Evolutionary conservation across 441 rosid species (phyloP).

Genomic region (Jatropha multifida): DNA sequence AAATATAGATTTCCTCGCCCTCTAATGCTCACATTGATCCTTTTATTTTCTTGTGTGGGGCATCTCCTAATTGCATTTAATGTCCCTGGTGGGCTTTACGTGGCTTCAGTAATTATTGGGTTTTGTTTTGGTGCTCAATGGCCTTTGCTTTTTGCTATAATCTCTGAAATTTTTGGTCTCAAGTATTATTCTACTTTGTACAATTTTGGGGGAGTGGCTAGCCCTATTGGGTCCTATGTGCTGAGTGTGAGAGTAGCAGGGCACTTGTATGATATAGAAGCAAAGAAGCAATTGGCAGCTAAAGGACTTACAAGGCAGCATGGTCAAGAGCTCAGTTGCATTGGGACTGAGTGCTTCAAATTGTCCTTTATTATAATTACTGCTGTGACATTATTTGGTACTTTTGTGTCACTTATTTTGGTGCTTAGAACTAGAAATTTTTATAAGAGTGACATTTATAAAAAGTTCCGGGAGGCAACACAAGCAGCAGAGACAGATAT

Average conservation of each 20-base stretch:
- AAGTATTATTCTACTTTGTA: slow-evolving; percentile 63
- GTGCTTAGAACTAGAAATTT: slow-evolving; percentile 70
- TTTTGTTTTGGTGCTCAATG: slow-evolving; percentile 79
- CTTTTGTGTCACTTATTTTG: slow-evolving; percentile 54
- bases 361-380: slow-evolving; percentile 68
- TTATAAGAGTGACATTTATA: slow-evolving; percentile 76
- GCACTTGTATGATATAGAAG: slow-evolving; percentile 67
- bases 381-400: slow-evolving; percentile 66
- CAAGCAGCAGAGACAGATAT: slow-evolving; percentile 47
- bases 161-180: slow-evolving; percentile 68
- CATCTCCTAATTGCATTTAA: slow-evolving; percentile 63
- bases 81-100: slow-evolving; percentile 61
- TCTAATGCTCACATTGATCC: slow-evolving; percentile 44
- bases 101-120: slow-evolving; percentile 66
- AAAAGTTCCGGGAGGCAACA: slow-evolving; percentile 60
- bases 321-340: slow-evolving; percentile 50
- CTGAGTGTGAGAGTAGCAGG: slow-evolving; percentile 61
- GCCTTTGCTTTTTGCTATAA: slow-evolving; percentile 63
- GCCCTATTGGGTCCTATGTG: slow-evolving; percentile 59
- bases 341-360: slow-evolving; percentile 59
- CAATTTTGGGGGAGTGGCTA: slow-evolving; percentile 59
- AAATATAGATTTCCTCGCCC: slow-evolving; percentile 64
- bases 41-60: slow-evolving; percentile 58
- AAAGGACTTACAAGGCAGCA: slow-evolving; percentile 23
- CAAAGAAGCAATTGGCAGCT: slow-evolving; percentile 46